Evolutionary conservation across 345 rosid species (phyloP), one percentile per base, ranked within the genome.

Genomic region (Tarenaya hassleriana): DNA sequence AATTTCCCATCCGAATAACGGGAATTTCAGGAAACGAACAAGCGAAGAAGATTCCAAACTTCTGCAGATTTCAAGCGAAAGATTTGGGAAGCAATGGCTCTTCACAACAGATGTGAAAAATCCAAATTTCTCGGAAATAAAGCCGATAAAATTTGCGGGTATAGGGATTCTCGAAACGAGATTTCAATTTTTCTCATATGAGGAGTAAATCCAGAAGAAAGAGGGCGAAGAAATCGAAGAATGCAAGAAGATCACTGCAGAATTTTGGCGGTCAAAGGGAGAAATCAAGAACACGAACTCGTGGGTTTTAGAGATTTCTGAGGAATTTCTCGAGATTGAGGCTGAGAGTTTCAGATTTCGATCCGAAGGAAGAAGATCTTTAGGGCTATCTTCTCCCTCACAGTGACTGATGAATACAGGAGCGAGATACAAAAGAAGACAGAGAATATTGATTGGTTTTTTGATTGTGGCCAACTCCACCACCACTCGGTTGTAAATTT

Each of bases 391-490:
- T 34, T 35, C 40, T 35, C n/a, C n/a, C 40, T 9, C 13, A 35
- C 62, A 63, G 62, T 63, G 17, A 63, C 50, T 63, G 68, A 55
- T 40, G 56, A 55, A 11, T 54, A 40, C 38, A 48, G 41, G 42
- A 24, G 5, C 16, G 3, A 39, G 14, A 16, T 34, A 12, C 2
- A 34, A 27, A 41, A 53, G 47, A 45, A 43, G 59, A 16, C 42
- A 60, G 44, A 48, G 5, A 24, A n/a, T n/a, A n/a, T n/a, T n/a
- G 29, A 24, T 62, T 16, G 40, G 15, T 61, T n/a, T 27, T 27
- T 34, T 20, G 34, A 31, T 38, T 43, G 41, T 27, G 13, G 55
- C 29, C 2, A 2, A 24, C 53, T 53, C 55, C 31, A 16, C 53
- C 66, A 47, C 43, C 35, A 8, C 20, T 54, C 16, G 38, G 16